Evolutionary conservation across 495 filamentous ascomycete species (phyloP).

Genomic region (Chaetomium cochliodes): DNA sequence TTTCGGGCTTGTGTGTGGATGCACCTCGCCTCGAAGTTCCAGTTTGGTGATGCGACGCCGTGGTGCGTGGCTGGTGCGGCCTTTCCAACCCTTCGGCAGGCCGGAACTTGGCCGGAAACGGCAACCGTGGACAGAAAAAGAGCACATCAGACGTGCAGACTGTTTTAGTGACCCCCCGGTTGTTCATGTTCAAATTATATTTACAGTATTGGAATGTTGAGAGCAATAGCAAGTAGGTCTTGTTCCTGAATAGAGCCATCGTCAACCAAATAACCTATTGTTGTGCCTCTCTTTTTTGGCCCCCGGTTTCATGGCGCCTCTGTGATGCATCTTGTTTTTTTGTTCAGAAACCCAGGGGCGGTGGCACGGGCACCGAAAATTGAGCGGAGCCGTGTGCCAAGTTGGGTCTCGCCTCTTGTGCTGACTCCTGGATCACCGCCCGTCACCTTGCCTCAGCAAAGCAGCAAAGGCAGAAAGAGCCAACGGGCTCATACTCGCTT

Average conservation of each 20-base stretch:
- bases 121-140: slow-evolving; percentile 5
- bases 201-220: neutral
- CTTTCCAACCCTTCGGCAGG: neutral
- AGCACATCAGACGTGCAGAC: neutral
- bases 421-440: slow-evolving; percentile 18
- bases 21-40: neutral
- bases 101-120: slow-evolving; percentile 15
- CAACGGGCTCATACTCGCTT: slow-evolving; percentile 9
- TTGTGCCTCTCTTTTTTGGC: neutral
- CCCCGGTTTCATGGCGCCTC: neutral
- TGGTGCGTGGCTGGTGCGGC: slow-evolving; percentile 13
- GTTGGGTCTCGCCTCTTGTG: slow-evolving; percentile 16
- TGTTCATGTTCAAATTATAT: neutral
- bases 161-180: neutral
- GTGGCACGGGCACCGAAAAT: slow-evolving; percentile 15
- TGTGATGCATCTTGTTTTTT: neutral
- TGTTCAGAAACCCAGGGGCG: neutral
- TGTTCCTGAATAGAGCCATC: neutral
- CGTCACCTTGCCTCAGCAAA: slow-evolving; percentile 21
- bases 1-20: neutral
- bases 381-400: slow-evolving; percentile 11
- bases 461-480: slow-evolving; percentile 8
- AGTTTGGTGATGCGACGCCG: neutral
- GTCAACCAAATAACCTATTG: neutral
- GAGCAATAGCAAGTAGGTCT: neutral